A percentile compares a stretch with the other conserved stretches of the same genome.
phyloP scores from a whole-genome alignment of 1,139 yeast species.

The Candida labiduridarum region DNA sequence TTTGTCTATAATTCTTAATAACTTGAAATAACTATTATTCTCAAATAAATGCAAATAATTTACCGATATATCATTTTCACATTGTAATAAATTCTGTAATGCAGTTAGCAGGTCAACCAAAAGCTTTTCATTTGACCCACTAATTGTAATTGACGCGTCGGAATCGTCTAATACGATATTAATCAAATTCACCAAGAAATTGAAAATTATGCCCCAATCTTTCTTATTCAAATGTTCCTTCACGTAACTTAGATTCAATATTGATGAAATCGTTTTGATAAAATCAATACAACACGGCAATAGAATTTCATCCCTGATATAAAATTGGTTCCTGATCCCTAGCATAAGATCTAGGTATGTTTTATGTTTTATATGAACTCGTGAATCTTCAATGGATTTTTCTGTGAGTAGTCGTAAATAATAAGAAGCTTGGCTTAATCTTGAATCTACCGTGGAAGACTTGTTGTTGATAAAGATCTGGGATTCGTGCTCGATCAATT shows the following conservation, averaged over 20 bases:
- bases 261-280: constrained; percentile 26
- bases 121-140: constrained; percentile 10
- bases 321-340: constrained; percentile 24
- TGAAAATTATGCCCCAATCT: constrained; percentile 33
- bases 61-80: constrained; percentile 26
- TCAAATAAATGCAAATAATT: constrained; percentile 22
- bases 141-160: background rate
- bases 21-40: constrained; percentile 21
- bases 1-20: constrained; percentile 25
- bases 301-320: constrained; percentile 20
- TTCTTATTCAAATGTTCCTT: constrained; percentile 38
- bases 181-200: constrained; percentile 22
- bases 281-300: constrained; percentile 42
- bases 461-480: constrained; percentile 31
- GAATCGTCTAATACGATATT: constrained; percentile 7
- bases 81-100: constrained; percentile 29
- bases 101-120: constrained; percentile 22
- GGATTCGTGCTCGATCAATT: constrained; percentile 44
- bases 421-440: constrained; percentile 46
- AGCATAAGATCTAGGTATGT: constrained; percentile 29
- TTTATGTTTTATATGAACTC: constrained; percentile 32
- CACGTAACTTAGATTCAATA: constrained; percentile 35
- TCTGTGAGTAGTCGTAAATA: constrained; percentile 36
- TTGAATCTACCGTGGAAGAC: constrained; percentile 29
- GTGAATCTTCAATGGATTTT: constrained; percentile 20